Evolutionary conservation across 78 protist species (phyloP), one percentile per base, ranked within the genome.

Genomic region (Dictyostelium intermedium): DNA sequence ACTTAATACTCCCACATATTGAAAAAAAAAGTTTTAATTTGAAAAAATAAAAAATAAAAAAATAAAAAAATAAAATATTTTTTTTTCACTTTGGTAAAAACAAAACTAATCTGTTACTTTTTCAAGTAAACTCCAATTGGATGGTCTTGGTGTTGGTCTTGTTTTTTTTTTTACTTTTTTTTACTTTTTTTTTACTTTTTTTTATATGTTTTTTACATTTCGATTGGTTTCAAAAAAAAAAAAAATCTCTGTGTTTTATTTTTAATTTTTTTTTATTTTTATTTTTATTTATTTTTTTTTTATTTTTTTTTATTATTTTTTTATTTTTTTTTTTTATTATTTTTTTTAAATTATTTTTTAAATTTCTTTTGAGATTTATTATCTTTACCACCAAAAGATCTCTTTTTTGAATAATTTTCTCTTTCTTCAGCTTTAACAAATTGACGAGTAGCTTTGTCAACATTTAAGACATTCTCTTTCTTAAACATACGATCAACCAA

Each of bases 391-490:
- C 91, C 91, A 45, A 61, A 27, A 14, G 25, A 32, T 81, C 85
- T 81, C 72, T 89, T 89, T 23, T 89, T 89, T 4, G 53, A 63
- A 34, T 80, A 80, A 34, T 78, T 80, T 50, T 56, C 60, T 39
- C 72, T 89, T 50, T 89, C 79, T 47, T 89, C 87, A 16, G 25
- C 45, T 25, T 66, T 70, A n/a, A 89, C 74, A 61, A 45, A 43
- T 80, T 89, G 93, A 35, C 63, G 70, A 35, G 82, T 69, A 5
- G 93, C 93, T 56, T 89, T 89, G 27, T 89, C 93, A 23, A 89
- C 93, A 80, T 89, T 89, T 37, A 83, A 18, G 41, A 89, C 78
- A 32, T 43, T 11, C 14, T 89, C 93, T 23, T 80, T 80, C 50
- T 89, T 89, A 25, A 80, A 47, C 39, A 89, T 89, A 74, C 93